phyloP scores from a whole-genome alignment of 2,329 filamentous ascomycete species.

The Trichophyton simii region DNA sequence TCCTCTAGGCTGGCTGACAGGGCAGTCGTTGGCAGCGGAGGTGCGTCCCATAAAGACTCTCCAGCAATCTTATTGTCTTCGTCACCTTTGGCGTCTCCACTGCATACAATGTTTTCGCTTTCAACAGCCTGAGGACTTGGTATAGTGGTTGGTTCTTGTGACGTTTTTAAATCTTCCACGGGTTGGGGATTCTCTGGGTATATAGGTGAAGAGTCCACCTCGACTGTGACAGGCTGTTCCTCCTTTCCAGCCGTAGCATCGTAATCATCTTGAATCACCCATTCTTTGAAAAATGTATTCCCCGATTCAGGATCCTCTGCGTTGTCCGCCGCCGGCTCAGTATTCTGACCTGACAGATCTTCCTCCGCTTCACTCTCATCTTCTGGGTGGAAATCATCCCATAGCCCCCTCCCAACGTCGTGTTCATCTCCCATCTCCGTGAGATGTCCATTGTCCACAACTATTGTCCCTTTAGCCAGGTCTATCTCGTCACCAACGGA shows the following conservation, averaged over 20 bases:
- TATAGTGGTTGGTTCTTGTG: not conserved
- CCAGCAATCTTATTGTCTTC: not conserved
- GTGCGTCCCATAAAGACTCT: slow-evolving; percentile 22
- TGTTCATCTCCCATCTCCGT: slow-evolving; percentile 48
- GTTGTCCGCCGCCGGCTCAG: not conserved
- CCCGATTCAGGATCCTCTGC: not conserved
- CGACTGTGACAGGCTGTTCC: not conserved
- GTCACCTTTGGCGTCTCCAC: not conserved
- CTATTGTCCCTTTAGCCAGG: slow-evolving; percentile 62
- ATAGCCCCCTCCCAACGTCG: slow-evolving; percentile 30
- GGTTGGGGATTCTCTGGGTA: not conserved
- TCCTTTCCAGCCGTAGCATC: not conserved
- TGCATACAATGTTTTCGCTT: no score
- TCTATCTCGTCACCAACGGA: slow-evolving; percentile 84
- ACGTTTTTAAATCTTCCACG: not conserved
- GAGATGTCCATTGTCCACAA: slow-evolving; percentile 87
- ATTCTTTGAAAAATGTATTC: not conserved
- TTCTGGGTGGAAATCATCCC: slow-evolving; percentile 16
- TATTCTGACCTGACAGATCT: not conserved
- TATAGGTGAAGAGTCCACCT: not conserved
- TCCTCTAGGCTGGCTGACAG: not conserved
- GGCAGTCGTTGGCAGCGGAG: slow-evolving; percentile 9
- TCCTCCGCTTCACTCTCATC: slow-evolving; percentile 7
- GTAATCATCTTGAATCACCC: not conserved
- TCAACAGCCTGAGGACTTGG: not conserved